phyloP scores from a whole-genome alignment of 192 early-diverging fungal species.

The Gigaspora rosea region DNA sequence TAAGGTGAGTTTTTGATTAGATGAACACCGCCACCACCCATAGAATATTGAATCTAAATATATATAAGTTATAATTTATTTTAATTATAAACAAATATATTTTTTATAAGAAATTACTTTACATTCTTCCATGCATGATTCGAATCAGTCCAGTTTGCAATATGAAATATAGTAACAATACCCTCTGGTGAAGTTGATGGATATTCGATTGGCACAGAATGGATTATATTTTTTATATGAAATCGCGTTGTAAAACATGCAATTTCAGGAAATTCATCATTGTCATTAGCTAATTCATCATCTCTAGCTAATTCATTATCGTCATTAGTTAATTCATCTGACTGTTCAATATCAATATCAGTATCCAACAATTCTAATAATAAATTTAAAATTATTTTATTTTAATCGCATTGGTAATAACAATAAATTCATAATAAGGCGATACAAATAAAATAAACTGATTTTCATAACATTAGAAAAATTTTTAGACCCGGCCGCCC shows the following conservation, averaged over 20 bases:
- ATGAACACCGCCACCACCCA: background rate
- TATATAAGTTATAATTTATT: background rate
- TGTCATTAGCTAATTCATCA: no score
- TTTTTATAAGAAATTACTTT: background rate
- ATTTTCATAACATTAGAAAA: no score
- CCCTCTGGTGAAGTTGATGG: background rate
- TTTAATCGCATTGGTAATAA: no score
- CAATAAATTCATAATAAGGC: no score
- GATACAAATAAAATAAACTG: no score
- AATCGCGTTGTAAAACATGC: background rate
- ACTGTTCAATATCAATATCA: background rate
- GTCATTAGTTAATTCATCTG: background rate
- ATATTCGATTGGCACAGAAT: background rate
- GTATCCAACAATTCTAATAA: no score
- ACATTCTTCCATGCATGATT: background rate
- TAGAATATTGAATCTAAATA: conserved; percentile 3
- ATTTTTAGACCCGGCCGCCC: no score
- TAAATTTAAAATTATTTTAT: no score
- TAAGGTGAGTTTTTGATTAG: background rate
- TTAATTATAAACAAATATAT: background rate
- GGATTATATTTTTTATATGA: background rate
- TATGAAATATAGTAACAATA: background rate
- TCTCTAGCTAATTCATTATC: no score
- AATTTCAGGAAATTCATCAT: background rate
- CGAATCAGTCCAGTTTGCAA: background rate